These are phyloP conservation scores for Arxiozyma slooffiae DNA, from an alignment of 1,139 yeast genomes.

Conservation along the genomic window DNA sequence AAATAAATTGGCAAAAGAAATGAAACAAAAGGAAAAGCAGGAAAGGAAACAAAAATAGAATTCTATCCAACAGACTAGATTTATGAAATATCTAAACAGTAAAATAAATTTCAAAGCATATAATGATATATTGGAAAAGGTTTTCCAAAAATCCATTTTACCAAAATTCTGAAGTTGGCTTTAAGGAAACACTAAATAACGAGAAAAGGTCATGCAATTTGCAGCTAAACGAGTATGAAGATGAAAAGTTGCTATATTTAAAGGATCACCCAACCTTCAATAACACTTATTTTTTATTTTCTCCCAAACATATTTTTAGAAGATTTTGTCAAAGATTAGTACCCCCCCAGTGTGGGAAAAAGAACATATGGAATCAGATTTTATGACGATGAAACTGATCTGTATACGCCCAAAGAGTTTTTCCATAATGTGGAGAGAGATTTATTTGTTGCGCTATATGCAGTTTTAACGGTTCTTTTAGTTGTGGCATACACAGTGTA, in stretches of 20 bases:
- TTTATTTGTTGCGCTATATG: conserved; percentile 45
- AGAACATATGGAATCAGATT: conserved; percentile 57
- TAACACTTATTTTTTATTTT: conserved; percentile 55
- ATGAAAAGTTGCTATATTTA: conserved; percentile 45
- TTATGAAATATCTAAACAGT: background rate
- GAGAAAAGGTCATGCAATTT: conserved; percentile 32
- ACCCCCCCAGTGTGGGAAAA: conserved; percentile 60
- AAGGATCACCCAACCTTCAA: conserved; percentile 59
- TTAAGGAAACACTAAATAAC: conserved; percentile 27
- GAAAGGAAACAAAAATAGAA: background rate
- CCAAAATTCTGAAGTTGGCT: conserved; percentile 28
- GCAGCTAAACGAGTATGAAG: conserved; percentile 35
- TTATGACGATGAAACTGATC: conserved; percentile 27
- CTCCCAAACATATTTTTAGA: conserved; percentile 57
- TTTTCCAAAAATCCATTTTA: conserved; percentile 34
- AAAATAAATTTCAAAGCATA: conserved; percentile 1
- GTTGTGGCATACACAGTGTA: conserved; percentile 54
- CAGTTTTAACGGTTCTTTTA: conserved; percentile 54
- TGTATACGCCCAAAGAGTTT: conserved; percentile 42
- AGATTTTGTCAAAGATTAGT: conserved; percentile 65
- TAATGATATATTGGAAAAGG: conserved; percentile 7
- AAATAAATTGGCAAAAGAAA: conserved; percentile 26
- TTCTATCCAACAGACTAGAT: background rate
- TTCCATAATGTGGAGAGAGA: conserved; percentile 36
- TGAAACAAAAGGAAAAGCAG: conserved; percentile 5